Conservation (phyloP, 1,284 basidiomycete genomes). For the Takashimella tepidaria region DNA sequence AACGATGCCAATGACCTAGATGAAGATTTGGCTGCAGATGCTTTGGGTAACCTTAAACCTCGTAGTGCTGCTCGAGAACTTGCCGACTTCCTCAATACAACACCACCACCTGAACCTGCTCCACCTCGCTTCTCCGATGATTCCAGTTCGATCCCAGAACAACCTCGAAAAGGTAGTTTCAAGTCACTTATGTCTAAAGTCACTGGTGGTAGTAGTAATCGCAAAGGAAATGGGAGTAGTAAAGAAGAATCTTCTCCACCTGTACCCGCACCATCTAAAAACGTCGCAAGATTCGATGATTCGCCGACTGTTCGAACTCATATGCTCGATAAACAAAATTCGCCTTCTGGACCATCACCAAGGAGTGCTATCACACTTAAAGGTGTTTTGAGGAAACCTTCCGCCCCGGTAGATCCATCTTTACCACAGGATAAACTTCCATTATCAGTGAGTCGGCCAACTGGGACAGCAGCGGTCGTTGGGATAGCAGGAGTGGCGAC, state of each 20-base stretch:
- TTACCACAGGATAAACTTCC: not conserved
- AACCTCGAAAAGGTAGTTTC: slow-evolving; percentile 11
- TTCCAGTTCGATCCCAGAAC: not conserved
- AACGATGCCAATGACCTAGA: not conserved
- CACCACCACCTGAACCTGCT: slow-evolving; percentile 23
- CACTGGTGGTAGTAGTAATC: slow-evolving; percentile 17
- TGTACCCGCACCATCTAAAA: not conserved
- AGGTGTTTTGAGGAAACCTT: not conserved
- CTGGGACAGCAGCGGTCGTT: not conserved
- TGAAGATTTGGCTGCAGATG: not conserved
- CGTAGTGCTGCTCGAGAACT: slow-evolving; percentile 33
- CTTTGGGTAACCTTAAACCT: slow-evolving; percentile 1
- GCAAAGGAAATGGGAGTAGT: slow-evolving; percentile 11
- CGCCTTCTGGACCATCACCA: not conserved
- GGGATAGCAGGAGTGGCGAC: too few relatives aligned
- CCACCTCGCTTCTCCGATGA: not conserved
- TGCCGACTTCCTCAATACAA: slow-evolving; percentile 37
- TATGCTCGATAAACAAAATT: not conserved
- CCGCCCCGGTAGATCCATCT: not conserved
- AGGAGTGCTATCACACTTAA: not conserved
- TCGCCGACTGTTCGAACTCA: not conserved
- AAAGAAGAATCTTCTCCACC: not conserved
- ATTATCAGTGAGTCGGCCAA: not conserved
- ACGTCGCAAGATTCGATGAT: not conserved
- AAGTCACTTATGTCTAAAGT: slow-evolving; percentile 30